These are phyloP conservation scores for Saccharum spontaneum DNA, from an alignment of 176 grass and related monocot species.

Conservation along the genomic window DNA sequence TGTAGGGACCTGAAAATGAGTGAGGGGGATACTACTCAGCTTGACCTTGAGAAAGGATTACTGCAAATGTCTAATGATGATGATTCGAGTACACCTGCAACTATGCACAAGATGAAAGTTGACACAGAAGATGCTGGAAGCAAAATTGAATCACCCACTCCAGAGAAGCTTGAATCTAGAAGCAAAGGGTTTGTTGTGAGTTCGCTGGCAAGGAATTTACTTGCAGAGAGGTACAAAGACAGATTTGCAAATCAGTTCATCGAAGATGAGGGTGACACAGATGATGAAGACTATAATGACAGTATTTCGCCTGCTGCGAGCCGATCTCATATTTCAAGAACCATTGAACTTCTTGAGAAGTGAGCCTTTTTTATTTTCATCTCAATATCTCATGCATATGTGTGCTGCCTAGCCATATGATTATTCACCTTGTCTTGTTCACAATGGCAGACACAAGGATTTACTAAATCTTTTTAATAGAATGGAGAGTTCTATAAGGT, in stretches of 20 bases:
- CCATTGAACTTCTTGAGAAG: constrained; percentile 64
- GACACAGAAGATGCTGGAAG: constrained; percentile 34
- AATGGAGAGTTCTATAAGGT: constrained; percentile 86
- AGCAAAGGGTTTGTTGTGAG: constrained; percentile 54
- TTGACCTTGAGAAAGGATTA: constrained; percentile 23
- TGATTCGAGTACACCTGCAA: constrained; percentile 39
- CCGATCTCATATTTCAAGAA: constrained; percentile 22
- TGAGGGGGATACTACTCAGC: constrained; percentile 30
- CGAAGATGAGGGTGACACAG: constrained; percentile 23
- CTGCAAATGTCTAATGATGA: constrained; percentile 30
- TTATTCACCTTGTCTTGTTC: constrained; percentile 27
- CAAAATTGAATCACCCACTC: constrained; percentile 73
- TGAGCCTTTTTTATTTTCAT: constrained; percentile 39
- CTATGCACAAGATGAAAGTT: constrained; percentile 13
- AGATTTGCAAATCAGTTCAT: constrained; percentile 36
- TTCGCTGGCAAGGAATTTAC: constrained; percentile 63
- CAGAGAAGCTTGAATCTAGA: constrained; percentile 66
- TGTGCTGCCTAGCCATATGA: constrained; percentile 12
- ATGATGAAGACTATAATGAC: constrained; percentile 14
- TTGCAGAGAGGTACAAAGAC: constrained; percentile 63
- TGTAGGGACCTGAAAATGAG: constrained; percentile 44
- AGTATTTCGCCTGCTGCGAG: constrained; percentile 25
- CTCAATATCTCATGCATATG: constrained; percentile 2
- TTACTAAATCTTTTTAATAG: constrained; percentile 73
- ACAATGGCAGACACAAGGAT: constrained; percentile 51